Evolutionary conservation across 228 moss, liverwort and hornwort species (phyloP).

Genomic region (Sphagnum fallax): DNA sequence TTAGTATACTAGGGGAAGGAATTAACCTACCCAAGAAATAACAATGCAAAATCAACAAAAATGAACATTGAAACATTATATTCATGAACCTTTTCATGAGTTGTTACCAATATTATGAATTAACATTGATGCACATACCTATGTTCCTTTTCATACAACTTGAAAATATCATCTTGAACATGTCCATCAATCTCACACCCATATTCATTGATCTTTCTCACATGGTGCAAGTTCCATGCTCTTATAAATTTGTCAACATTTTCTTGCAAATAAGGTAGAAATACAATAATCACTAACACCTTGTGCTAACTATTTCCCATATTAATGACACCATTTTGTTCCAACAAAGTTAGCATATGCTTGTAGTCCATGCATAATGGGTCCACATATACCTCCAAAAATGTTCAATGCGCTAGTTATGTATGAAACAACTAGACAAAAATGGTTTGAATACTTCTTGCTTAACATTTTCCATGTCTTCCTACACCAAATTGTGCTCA

Average conservation of each 20-base stretch:
- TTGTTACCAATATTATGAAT: too few species aligned
- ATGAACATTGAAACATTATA: too few species aligned
- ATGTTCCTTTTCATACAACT: neutral
- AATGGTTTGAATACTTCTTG: neutral
- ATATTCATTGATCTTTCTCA: neutral
- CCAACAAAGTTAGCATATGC: neutral
- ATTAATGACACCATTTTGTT: neutral
- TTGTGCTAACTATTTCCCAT: neutral
- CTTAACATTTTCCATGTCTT: neutral
- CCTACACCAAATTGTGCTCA: neutral
- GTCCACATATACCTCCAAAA: neutral
- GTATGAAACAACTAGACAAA: neutral
- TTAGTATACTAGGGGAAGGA: too few species aligned
- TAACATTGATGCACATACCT: neutral
- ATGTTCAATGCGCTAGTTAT: slow-evolving; percentile 1
- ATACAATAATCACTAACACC: neutral
- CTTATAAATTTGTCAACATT: neutral
- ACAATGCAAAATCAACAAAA: too few species aligned
- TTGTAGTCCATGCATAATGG: neutral
- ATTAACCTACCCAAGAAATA: too few species aligned
- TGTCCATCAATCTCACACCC: neutral
- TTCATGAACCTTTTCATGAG: too few species aligned
- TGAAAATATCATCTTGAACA: neutral
- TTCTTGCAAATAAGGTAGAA: neutral
- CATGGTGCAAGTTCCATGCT: neutral